phyloP scores from a whole-genome alignment of 2,329 filamentous ascomycete genomes.

The Westerdykella aurantiaca region DNA sequence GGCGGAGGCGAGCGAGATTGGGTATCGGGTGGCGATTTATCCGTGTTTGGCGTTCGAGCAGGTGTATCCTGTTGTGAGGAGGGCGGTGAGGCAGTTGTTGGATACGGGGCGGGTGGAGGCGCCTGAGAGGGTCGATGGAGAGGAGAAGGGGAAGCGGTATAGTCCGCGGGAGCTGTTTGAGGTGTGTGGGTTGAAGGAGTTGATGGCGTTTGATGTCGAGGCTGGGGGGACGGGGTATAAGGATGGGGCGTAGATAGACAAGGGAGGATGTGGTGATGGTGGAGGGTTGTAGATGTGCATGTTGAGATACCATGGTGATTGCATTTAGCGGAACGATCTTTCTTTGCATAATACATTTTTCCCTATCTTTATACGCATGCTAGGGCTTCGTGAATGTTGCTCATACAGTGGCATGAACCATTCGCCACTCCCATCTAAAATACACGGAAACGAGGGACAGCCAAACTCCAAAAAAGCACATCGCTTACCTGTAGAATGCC shows the following conservation, averaged over 20 bases:
- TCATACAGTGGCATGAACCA: no score
- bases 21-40: slow-evolving; percentile 56
- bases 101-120: slow-evolving; percentile 17
- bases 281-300: not conserved
- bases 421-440: no score
- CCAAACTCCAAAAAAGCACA: no score
- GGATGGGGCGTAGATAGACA: slow-evolving; percentile 10
- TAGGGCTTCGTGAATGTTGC: no score
- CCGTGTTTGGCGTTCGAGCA: slow-evolving; percentile 35
- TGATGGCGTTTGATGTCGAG: slow-evolving; percentile 46
- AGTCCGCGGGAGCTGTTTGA: slow-evolving; percentile 48
- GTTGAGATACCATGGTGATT: not conserved
- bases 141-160: slow-evolving; percentile 41
- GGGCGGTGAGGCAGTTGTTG: slow-evolving; percentile 25
- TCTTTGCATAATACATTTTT: no score
- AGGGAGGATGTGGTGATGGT: not conserved
- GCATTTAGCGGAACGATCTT: no score
- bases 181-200: slow-evolving; percentile 48
- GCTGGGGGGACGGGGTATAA: slow-evolving; percentile 38
- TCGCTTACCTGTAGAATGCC: no score
- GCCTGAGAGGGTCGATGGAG: slow-evolving; percentile 14
- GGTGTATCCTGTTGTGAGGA: slow-evolving; percentile 30
- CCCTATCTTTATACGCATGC: no score
- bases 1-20: slow-evolving; percentile 50
- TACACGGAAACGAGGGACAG: no score